A percentile compares a stretch with the other conserved stretches of the same genome.
These are phyloP conservation scores for Syzygium syzygioides DNA, from an alignment of 441 rosid genomes.

Conservation along the genomic window DNA sequence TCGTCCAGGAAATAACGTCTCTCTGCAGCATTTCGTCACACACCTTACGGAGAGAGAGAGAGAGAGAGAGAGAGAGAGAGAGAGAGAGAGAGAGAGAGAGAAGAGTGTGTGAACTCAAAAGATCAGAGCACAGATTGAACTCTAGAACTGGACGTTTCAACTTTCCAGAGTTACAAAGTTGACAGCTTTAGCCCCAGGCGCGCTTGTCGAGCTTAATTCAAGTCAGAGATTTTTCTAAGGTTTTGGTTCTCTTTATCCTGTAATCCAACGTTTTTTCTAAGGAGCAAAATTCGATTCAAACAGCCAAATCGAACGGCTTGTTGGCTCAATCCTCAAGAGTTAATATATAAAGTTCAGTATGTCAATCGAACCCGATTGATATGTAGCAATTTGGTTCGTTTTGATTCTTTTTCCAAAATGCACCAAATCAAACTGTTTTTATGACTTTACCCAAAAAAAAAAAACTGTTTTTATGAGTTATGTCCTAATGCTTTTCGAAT, in stretches of 20 bases:
- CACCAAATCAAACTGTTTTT: background rate
- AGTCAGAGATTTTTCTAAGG: background rate
- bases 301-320: fast-evolving
- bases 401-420: background rate
- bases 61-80: background rate
- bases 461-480: background rate
- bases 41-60: conserved; percentile 25
- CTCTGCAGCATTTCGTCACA: conserved; percentile 68
- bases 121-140: background rate
- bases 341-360: background rate
- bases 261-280: background rate
- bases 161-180: background rate
- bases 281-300: background rate
- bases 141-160: background rate
- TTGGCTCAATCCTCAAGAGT: background rate
- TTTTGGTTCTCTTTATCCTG: background rate
- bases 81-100: background rate
- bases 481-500: background rate
- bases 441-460: too few relatives aligned
- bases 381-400: background rate
- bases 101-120: background rate
- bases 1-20: conserved; percentile 69
- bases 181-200: background rate
- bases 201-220: background rate
- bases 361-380: background rate